Percentiles rank a stretch among this genome's conserved stretches.
Evolutionary conservation across 805 yeast genomes (phyloP).

Genomic region (Candida parachauliodes): DNA sequence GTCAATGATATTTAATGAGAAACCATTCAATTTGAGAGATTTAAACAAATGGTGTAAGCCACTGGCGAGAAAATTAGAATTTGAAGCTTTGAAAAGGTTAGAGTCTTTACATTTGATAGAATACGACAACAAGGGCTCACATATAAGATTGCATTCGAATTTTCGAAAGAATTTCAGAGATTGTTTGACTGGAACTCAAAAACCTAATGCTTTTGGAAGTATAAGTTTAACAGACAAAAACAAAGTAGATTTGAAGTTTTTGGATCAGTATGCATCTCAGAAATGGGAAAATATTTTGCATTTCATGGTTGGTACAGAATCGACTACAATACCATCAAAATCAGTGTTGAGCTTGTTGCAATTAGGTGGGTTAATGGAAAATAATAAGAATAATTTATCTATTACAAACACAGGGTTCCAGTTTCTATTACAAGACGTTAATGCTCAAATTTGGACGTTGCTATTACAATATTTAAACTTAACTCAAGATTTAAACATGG

Average conservation of each 20-base stretch:
- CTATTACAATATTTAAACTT: conserved; percentile 81
- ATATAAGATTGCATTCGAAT: conserved; percentile 59
- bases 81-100: conserved; percentile 76
- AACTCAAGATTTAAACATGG: conserved; percentile 83
- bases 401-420: conserved; percentile 94
- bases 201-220: conserved; percentile 73
- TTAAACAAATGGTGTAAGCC: conserved; percentile 75
- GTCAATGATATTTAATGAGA: conserved; percentile 80
- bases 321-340: conserved; percentile 65
- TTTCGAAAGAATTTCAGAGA: conserved; percentile 74
- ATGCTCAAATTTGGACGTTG: conserved; percentile 92
- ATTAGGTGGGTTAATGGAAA: conserved; percentile 85
- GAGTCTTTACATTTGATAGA: conserved; percentile 71
- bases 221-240: conserved; percentile 53
- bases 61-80: conserved; percentile 53
- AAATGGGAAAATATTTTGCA: conserved; percentile 96
- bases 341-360: conserved; percentile 74
- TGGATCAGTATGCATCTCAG: conserved; percentile 75
- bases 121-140: conserved; percentile 48
- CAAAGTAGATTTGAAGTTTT: conserved; percentile 56
- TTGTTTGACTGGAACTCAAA: conserved; percentile 77
- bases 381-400: conserved; percentile 29
- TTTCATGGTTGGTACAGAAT: conserved; percentile 94
- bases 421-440: conserved; percentile 85
- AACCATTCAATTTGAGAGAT: conserved; percentile 62